Base-by-base conservation (phyloP, 768 basidiomycete genomes). In the Coprinellus micaceus region DNA sequence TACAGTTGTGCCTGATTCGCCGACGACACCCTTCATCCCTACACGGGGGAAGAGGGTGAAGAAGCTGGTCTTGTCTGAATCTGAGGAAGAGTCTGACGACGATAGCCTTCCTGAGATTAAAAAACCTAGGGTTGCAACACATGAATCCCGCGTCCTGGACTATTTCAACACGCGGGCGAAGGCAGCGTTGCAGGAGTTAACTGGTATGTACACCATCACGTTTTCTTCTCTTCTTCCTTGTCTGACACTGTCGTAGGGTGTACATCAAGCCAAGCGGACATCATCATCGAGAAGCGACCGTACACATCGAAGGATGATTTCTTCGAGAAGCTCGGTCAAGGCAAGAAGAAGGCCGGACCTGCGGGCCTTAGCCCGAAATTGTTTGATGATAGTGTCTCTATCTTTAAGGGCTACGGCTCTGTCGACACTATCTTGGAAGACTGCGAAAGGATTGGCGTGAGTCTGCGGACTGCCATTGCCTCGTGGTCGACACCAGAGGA, bases 401-500 rank as follows among this genome's bases (percentile, higher is more conserved):
- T 97, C 63, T 88, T 98, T 66, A 74, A 81, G 54, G 91, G 89
- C 7, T 98, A 96, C 64, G 84, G 85, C 11, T 83, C 86, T 36
- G 94, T 98, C 54, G 97, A 99, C 69, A 82, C 77, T 58, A 86
- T 98, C 60, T 82, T 99, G 13, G 84, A 85, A 68, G 84, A 89
- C 53, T 98, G 96, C 69, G 94, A 98, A 70, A 74, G 77, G 53
- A 93, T 94, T 63, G 96, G 95, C 19, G 76, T 81, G 2, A 77
- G 82, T 54, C 80, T 99, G 41, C 82, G 82, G 36, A 70, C 80
- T 21, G 82, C 88, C 44, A 91, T 98, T 63, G 80, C 85, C 12
- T 82, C 86, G 12, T 99, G 97, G 95, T 77, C 80, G 17, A 63
- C 70, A 15, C 66, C 73, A 54, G 53, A 69, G 60, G 33, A 61